These are phyloP conservation scores for Onygenales sp. DNA, from an alignment of 2,329 filamentous ascomycete genomes.

Conservation along the genomic window DNA sequence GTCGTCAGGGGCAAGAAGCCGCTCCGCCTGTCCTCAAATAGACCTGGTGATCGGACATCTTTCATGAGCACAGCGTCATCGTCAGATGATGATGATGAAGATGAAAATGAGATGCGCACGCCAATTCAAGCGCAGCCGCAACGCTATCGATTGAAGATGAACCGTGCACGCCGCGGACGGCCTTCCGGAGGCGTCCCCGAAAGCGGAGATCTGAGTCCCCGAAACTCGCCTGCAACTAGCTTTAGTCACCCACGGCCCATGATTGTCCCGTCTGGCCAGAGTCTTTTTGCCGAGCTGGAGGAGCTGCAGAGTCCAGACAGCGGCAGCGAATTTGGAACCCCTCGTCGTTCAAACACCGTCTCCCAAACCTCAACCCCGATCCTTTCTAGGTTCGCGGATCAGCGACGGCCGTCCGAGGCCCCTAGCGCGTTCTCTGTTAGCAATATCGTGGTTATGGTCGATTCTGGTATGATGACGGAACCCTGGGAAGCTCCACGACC, in stretches of 20 bases:
- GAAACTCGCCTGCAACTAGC: constrained; percentile 45
- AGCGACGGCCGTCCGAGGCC: constrained; percentile 10
- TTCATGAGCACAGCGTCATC: constrained; percentile 84
- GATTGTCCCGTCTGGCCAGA: constrained; percentile 55
- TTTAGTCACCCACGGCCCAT: constrained; percentile 37
- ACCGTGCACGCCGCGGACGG: constrained; percentile 54
- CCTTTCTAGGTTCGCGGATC: constrained; percentile 8
- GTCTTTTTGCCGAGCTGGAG: constrained; percentile 81
- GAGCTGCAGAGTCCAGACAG: constrained; percentile 64
- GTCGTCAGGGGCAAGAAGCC: constrained; percentile 30
- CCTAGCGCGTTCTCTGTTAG: constrained; percentile 3
- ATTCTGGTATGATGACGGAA: constrained; percentile 55
- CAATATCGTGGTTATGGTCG: constrained; percentile 41
- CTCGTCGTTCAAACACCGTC: constrained; percentile 24
- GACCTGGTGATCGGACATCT: constrained; percentile 53
- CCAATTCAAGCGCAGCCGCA: constrained; percentile 54
- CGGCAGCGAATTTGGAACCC: constrained; percentile 51
- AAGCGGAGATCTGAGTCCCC: constrained; percentile 31
- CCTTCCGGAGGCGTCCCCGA: constrained; percentile 35
- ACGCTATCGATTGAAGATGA: constrained; percentile 63
- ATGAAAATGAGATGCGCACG: constrained; percentile 53
- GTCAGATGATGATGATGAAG: constrained; percentile 69
- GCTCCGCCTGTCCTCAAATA: constrained; percentile 27
- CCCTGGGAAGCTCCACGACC: constrained; percentile 36
- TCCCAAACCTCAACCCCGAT: constrained; percentile 32